Conservation (phyloP, 176 grass and related monocot species). For the Lolium multiflorum region DNA sequence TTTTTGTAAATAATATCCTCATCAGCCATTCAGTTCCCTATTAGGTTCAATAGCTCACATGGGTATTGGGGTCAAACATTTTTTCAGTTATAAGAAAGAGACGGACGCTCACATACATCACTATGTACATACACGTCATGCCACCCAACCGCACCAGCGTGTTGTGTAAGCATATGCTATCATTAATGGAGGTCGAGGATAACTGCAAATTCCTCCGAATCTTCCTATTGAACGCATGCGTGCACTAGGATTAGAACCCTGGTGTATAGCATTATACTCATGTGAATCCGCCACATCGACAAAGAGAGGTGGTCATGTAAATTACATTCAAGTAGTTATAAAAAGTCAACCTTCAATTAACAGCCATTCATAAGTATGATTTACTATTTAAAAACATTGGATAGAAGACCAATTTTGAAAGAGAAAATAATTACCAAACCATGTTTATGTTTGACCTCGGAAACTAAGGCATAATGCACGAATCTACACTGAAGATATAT, state of each 20-base stretch:
- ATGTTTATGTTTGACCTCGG: background rate
- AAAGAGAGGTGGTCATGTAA: background rate
- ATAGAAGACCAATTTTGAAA: background rate
- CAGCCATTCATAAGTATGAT: background rate
- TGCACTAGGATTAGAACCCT: background rate
- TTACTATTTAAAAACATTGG: too few species aligned
- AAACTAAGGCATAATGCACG: background rate
- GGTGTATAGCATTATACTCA: background rate
- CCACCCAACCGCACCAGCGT: background rate
- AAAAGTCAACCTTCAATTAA: background rate
- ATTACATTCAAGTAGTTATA: background rate
- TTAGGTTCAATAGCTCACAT: too few species aligned
- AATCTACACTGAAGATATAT: background rate
- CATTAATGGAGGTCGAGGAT: background rate
- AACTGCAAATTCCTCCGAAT: background rate
- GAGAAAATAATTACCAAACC: background rate
- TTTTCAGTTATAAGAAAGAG: too few species aligned
- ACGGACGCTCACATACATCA: background rate
- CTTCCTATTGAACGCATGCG: background rate
- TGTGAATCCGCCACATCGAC: background rate
- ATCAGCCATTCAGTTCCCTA: too few species aligned
- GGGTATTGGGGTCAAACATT: too few species aligned
- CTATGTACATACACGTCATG: background rate
- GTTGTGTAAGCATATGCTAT: background rate
- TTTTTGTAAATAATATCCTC: too few species aligned